Percentiles rank a stretch among this genome's conserved stretches.
phyloP scores from a whole-genome alignment of 305 asterid species.

The Fraxinus albicans region DNA sequence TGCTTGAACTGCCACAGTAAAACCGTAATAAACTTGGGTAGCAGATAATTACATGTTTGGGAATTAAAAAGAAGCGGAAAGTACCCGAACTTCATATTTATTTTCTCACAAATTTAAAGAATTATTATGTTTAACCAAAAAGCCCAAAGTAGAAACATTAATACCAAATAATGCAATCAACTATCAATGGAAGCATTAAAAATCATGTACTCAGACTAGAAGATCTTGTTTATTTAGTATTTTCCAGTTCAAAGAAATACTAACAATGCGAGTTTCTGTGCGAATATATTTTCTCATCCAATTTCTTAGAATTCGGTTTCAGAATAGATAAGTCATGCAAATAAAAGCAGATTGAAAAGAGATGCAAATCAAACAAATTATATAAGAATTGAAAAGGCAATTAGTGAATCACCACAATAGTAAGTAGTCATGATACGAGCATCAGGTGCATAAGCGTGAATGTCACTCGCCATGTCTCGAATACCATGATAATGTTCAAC shows the following conservation, averaged over 20 bases:
- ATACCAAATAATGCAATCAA: not conserved
- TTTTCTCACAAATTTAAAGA: not conserved
- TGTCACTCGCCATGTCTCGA: constrained; percentile 86
- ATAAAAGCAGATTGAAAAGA: constrained; percentile 8
- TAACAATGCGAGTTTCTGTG: not conserved
- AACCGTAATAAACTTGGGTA: constrained; percentile 14
- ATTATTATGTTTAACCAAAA: not conserved
- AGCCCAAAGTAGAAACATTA: not conserved
- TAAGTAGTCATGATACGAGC: constrained; percentile 96
- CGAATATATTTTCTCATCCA: not conserved
- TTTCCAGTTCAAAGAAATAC: not conserved
- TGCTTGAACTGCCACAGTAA: constrained; percentile 11
- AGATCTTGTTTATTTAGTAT: not conserved
- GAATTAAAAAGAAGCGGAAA: not conserved
- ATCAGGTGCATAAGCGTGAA: constrained; percentile 98
- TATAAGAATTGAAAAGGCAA: constrained; percentile 16
- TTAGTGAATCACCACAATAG: constrained; percentile 64
- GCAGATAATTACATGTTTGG: not conserved
- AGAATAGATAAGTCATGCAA: not conserved
- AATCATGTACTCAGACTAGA: not conserved
- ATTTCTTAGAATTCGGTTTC: not conserved
- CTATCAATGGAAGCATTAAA: not conserved
- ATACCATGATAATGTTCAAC: constrained; percentile 76
- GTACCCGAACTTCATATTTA: not conserved
- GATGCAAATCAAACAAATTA: not conserved